Base-by-base conservation (phyloP, 2,329 filamentous ascomycete species). In the Beauveria sp. region DNA sequence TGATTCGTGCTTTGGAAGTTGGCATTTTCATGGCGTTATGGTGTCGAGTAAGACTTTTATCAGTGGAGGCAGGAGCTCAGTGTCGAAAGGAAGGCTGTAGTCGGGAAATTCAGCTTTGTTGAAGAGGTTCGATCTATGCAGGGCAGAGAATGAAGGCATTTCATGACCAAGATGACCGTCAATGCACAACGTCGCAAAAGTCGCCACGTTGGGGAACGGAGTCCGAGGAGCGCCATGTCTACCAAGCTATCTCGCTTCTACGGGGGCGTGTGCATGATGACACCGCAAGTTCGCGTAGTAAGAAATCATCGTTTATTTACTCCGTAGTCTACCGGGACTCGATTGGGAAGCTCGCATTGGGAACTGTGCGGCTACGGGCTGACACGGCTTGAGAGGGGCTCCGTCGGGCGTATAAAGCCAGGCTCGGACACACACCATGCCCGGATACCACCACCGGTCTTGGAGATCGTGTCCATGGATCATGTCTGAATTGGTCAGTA, bases 11-110 rank as follows among this genome's bases (percentile, higher is more conserved):
- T 22, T 57, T 51, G 14, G 34, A 38, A 38, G 12, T 43, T 22
- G 24, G 57, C 49, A 53, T 60, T 46, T 60, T n/a, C 28, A 60
- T 26, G 57, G 57, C 56, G 56, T 59, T 45, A 31, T 42, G 56
- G 24, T 45, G 56, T 59, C 18, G 16, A 51, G 31, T 9, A 24
- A 16, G 22, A 50, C 31, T 59, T 46, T 42, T 12, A 31, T 12
- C 31, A 38, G 42, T 48, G 14, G 43, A 40, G 8, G 45, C 28
- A 2, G 43, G 28, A 3, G 22, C 14, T 9, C 12, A 10, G 14
- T 24, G 43, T 38, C 20, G 18, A n/a, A 49, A 31, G 9, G 43
- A 42, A 16, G 3, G 20, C 14, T 14, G 28, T 20, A 28, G 40
- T 49, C 7, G 12, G 28, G 9, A 18, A 48, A 26, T 16, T 8